Base-by-base conservation (phyloP, 2,329 filamentous ascomycete genomes). In the Ceratocystis papillata region DNA sequence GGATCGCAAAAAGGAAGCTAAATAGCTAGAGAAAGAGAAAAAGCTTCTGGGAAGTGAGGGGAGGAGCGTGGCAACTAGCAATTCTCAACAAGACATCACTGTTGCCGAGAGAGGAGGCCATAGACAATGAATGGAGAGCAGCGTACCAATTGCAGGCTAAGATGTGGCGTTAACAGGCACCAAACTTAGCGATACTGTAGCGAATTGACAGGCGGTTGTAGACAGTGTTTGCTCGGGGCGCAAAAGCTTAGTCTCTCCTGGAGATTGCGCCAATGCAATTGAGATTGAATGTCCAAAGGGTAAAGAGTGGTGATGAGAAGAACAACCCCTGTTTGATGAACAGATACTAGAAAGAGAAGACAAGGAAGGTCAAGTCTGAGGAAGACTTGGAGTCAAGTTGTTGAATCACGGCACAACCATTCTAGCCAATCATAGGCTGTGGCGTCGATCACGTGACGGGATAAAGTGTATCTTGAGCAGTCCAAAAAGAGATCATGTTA, bases 191-290 rank as follows among this genome's bases (percentile, higher is more conserved):
- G 53, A 30, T 60, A 33, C 33, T 22, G 48, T 46, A 48, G 44
- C 61, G 48, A 63, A 63, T 63, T 28, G 44, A 50, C 12, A 10
- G 61, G 22, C 22, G 8, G 50, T 17, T 45, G 15, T 57, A 33
- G 53, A 57, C 53, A 57, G 20, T 17, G 53, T 45, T 48, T 28
- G 33, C 53, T 65, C 48, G 41, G 22, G 53, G 53, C 63, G 63
- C 63, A 59, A 59, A 44, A 65, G 63, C 63, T 65, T 30, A 22
- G 28, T 65, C 63, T 60, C 63, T 65, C 63, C 63, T 44, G 63
- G 53, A 65, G 63, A 65, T 33, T 65, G 57, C 55, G 64, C 64
- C 64, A 53, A 65, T 65, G 64, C 64, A 53, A 46, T 65, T 61
- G 55, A 65, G 64, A 61, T 46, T 53, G 45, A 62, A 30, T 44